Evolutionary conservation across 805 yeast species (phyloP).

Genomic region (Geotrichum ghanense): DNA sequence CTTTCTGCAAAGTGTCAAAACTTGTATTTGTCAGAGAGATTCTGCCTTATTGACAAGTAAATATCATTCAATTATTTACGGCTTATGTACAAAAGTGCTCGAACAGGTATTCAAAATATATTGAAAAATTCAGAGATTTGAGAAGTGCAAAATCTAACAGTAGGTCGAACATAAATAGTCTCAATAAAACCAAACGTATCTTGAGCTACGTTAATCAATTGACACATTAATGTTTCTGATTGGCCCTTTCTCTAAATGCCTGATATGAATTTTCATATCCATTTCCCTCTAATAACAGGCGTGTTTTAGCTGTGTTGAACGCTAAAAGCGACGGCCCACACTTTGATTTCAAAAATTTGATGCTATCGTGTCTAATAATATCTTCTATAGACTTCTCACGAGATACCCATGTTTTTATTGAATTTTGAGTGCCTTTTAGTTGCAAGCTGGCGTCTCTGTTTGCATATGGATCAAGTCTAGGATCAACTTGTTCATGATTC

Average conservation of each 20-base stretch:
- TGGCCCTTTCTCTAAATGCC: too few species aligned
- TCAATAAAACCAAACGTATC: neutral
- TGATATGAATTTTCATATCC: too few species aligned
- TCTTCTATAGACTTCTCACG: neutral
- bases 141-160: neutral
- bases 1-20: too few species aligned
- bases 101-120: too few species aligned
- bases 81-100: too few species aligned
- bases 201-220: neutral
- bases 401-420: neutral
- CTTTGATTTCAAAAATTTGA: neutral
- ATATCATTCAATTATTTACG: too few species aligned
- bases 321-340: neutral
- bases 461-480: conserved; percentile 7
- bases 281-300: neutral
- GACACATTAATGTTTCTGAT: neutral
- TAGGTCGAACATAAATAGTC: neutral
- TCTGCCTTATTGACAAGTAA: too few species aligned
- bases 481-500: conserved; percentile 7
- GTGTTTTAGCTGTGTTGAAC: neutral
- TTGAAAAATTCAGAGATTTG: too few species aligned
- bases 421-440: neutral
- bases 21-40: too few species aligned
- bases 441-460: neutral
- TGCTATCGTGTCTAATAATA: neutral